Conservation (phyloP, 2,329 filamentous ascomycete genomes). For the Purpureocillium lavendulum region DNA sequence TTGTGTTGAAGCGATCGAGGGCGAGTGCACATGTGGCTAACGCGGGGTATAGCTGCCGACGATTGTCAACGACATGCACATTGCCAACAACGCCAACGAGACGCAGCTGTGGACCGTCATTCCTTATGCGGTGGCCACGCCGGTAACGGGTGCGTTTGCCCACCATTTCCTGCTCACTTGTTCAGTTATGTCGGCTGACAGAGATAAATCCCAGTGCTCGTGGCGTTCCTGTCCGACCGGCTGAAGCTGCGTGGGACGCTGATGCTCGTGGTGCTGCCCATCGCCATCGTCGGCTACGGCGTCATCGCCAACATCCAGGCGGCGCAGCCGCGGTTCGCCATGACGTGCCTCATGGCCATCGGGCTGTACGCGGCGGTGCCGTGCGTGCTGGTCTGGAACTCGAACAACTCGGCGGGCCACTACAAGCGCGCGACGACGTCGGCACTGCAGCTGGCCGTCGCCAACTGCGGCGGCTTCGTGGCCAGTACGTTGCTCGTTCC, state of each 20-base stretch:
- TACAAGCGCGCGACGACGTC: slow-evolving; percentile 63
- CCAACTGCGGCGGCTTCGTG: slow-evolving; percentile 60
- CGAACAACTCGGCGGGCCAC: slow-evolving; percentile 60
- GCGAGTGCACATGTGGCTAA: too few species aligned
- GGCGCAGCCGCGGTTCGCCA: slow-evolving; percentile 49
- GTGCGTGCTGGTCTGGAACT: slow-evolving; percentile 56
- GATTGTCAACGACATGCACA: slow-evolving; percentile 50
- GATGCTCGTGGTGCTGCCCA: slow-evolving; percentile 54
- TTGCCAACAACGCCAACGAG: slow-evolving; percentile 45
- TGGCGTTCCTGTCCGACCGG: slow-evolving; percentile 52
- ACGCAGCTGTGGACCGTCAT: slow-evolving; percentile 57
- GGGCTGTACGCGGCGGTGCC: slow-evolving; percentile 57
- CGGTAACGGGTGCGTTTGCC: slow-evolving; percentile 36
- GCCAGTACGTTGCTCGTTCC: slow-evolving; percentile 33
- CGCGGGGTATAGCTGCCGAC: slow-evolving; percentile 42
- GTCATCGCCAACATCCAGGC: slow-evolving; percentile 48
- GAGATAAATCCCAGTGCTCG: slow-evolving; percentile 35
- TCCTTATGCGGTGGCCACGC: slow-evolving; percentile 51
- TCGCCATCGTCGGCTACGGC: slow-evolving; percentile 58
- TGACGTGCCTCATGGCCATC: slow-evolving; percentile 60
- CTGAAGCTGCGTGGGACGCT: slow-evolving; percentile 49
- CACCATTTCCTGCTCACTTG: too few species aligned
- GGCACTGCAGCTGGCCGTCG: slow-evolving; percentile 56
- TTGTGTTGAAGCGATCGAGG: too few species aligned
- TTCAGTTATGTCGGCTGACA: too few species aligned